These are phyloP conservation scores for Nakazawaea siamensis DNA, from an alignment of 805 yeast genomes.

Conservation along the genomic window DNA sequence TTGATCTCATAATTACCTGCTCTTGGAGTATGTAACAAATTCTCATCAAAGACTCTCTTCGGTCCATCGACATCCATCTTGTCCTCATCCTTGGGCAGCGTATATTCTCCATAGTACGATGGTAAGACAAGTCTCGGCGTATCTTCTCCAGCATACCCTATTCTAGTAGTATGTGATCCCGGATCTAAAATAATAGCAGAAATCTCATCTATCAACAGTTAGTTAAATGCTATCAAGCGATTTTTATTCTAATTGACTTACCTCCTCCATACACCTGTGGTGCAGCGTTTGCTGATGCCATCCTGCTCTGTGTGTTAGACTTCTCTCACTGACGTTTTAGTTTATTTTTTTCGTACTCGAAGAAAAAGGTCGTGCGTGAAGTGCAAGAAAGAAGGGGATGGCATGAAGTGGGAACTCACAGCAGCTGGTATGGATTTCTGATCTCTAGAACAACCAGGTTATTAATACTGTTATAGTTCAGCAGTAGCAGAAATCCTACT, in stretches of 20 bases:
- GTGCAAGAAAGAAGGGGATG: no score
- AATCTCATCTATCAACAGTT: constrained; percentile 53
- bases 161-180: constrained; percentile 75
- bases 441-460: no score
- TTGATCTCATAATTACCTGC: constrained; percentile 38
- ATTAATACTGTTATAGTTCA: no score
- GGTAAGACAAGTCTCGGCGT: constrained; percentile 72
- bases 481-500: no score
- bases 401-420: no score
- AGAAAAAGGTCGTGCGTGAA: no score
- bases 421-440: no score
- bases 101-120: constrained; percentile 46
- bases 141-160: constrained; percentile 92
- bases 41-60: constrained; percentile 21
- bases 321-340: no score
- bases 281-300: constrained; percentile 23
- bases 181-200: constrained; percentile 89
- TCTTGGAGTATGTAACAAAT: constrained; percentile 34
- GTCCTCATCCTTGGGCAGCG: constrained; percentile 10
- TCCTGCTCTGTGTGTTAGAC: no score
- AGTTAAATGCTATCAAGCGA: no score
- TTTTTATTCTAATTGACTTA: constrained; percentile 1
- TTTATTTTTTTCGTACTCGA: no score
- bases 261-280: constrained; percentile 47
- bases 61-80: constrained; percentile 15